phyloP scores from a whole-genome alignment of 2,329 filamentous ascomycete species.

The Colletotrichum euphorbiae region DNA sequence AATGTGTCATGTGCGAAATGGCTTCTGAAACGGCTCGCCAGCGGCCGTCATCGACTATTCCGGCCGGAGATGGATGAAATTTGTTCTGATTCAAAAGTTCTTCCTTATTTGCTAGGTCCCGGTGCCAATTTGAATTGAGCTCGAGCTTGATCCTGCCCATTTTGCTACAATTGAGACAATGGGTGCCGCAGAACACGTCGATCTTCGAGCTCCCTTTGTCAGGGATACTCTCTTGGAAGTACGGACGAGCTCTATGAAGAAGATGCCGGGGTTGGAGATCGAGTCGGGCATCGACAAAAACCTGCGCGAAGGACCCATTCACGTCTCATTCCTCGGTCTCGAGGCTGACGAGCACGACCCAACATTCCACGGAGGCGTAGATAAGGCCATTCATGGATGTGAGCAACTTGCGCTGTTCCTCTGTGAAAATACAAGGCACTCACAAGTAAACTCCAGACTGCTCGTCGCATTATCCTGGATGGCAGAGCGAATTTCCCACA shows the following conservation, averaged over 20 bases:
- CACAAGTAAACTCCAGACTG: conserved; percentile 59
- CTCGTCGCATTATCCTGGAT: conserved; percentile 67
- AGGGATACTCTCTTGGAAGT: conserved; percentile 66
- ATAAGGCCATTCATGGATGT: conserved; percentile 73
- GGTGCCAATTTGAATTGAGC: background rate
- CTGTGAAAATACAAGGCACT: background rate
- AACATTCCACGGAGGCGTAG: conserved; percentile 69
- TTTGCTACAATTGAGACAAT: conserved; percentile 6
- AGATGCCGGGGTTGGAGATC: conserved; percentile 62
- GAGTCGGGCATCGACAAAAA: conserved; percentile 69
- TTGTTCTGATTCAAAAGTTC: background rate
- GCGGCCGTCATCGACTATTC: background rate
- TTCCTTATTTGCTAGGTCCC: background rate
- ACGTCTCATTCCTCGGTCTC: conserved; percentile 62
- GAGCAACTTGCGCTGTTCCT: conserved; percentile 43
- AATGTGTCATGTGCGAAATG: background rate
- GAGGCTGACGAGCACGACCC: conserved; percentile 71
- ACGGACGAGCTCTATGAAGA: conserved; percentile 67
- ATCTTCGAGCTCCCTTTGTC: conserved; percentile 56
- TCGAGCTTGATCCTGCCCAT: background rate
- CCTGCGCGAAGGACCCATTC: conserved; percentile 55
- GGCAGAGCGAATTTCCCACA: conserved; percentile 64
- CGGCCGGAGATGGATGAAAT: background rate
- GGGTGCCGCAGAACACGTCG: conserved; percentile 43
- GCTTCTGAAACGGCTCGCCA: background rate